Conservation (phyloP, 2,329 filamentous ascomycete species). For the Pestalotiopsis sp. region DNA sequence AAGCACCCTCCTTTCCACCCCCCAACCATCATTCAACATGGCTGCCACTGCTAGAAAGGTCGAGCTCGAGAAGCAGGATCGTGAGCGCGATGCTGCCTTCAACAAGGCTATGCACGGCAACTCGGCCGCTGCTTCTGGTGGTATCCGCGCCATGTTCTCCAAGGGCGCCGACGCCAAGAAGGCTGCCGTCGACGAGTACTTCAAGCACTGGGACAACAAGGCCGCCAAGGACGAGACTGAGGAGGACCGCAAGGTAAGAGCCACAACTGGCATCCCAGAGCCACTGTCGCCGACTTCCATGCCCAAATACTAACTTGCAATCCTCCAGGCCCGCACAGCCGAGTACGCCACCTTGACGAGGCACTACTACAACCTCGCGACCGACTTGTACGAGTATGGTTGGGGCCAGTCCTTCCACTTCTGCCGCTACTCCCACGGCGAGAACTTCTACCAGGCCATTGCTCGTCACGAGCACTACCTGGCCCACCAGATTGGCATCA, state of each 20-base stretch:
- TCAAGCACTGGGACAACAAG: conserved; percentile 96
- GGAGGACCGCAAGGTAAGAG: conserved; percentile 74
- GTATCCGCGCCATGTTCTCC: conserved; percentile 80
- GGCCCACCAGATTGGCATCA: conserved; percentile 83
- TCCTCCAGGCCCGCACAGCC: conserved; percentile 69
- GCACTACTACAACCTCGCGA: conserved; percentile 98
- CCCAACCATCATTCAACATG: conserved; percentile 42
- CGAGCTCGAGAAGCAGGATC: conserved; percentile 78
- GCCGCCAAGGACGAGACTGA: conserved; percentile 77
- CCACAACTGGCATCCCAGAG: conserved; percentile 9
- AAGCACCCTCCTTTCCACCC: neutral
- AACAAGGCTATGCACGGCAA: conserved; percentile 83
- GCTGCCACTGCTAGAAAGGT: conserved; percentile 38
- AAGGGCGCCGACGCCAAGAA: conserved; percentile 80
- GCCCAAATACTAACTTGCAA: neutral
- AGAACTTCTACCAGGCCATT: conserved; percentile 89
- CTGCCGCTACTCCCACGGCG: conserved; percentile 86
- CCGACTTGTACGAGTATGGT: conserved; percentile 94
- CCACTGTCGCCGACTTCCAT: neutral
- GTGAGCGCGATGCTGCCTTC: conserved; percentile 85
- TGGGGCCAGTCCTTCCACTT: conserved; percentile 98
- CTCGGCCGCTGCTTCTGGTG: conserved; percentile 70
- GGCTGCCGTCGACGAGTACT: conserved; percentile 86
- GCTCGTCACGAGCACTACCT: conserved; percentile 98
- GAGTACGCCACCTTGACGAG: conserved; percentile 93